phyloP scores from a whole-genome alignment of 192 early-diverging fungal species.

The Chytriomyces hyalinus region DNA sequence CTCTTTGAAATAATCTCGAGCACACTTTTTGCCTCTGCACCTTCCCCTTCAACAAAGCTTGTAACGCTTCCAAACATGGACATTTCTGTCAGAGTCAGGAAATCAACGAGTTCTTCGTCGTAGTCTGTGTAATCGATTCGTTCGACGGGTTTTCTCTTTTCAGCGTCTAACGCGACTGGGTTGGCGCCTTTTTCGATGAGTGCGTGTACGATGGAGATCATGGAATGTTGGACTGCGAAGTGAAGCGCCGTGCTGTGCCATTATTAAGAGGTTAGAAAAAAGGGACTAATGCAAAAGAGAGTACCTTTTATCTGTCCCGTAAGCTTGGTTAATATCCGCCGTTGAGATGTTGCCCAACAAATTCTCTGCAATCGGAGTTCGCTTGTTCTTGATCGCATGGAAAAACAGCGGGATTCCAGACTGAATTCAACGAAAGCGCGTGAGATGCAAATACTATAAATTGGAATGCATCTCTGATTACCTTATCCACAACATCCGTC shows the following conservation, averaged over 20 bases:
- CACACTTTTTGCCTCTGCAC: constrained; percentile 8
- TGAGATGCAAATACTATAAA: no score
- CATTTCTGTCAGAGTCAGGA: constrained; percentile 35
- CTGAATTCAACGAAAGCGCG: no score
- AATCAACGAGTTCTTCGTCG: constrained; percentile 17
- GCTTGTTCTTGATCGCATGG: constrained; percentile 6
- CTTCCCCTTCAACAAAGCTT: constrained; percentile 14
- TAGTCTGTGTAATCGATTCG: not conserved
- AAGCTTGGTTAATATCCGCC: not conserved
- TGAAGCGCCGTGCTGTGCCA: not conserved
- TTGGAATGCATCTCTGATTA: no score
- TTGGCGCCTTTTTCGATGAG: not conserved
- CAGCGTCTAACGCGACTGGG: not conserved
- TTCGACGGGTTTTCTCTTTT: constrained; percentile 12
- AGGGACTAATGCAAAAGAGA: no score
- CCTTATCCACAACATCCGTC: not conserved
- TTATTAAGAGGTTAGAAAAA: no score
- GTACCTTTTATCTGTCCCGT: not conserved
- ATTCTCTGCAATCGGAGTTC: not conserved
- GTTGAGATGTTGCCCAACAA: not conserved
- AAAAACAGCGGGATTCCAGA: constrained; percentile 15
- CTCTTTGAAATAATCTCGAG: constrained; percentile 29
- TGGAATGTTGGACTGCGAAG: not conserved
- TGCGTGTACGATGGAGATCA: not conserved
- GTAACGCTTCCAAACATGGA: constrained; percentile 34